A percentile compares a stretch with the other conserved stretches of the same genome.
Conservation (phyloP, 2,329 filamentous ascomycete genomes). For the Cladosporium sp. region DNA sequence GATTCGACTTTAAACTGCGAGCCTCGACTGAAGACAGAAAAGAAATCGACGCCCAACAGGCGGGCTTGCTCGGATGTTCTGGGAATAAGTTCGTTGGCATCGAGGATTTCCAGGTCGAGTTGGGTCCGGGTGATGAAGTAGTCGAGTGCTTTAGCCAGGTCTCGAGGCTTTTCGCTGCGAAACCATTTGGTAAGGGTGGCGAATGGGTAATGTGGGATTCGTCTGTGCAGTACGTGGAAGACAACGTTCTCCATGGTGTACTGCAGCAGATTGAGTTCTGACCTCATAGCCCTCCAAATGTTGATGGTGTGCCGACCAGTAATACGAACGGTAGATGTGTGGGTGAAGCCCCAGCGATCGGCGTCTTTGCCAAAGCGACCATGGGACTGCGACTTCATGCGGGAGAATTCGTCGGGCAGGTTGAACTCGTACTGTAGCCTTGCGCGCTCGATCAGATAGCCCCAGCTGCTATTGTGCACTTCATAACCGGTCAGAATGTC, state of each 20-base stretch:
- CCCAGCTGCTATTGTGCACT: slow-evolving; percentile 90
- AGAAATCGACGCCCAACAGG: slow-evolving; percentile 90
- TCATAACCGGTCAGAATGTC: slow-evolving; percentile 94
- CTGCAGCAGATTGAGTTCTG: slow-evolving; percentile 84
- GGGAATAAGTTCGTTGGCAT: slow-evolving; percentile 79
- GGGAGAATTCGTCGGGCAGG: slow-evolving; percentile 82
- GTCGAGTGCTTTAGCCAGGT: slow-evolving; percentile 67
- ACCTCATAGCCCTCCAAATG: slow-evolving; percentile 90
- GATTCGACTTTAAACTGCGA: slow-evolving; percentile 99
- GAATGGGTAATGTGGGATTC: slow-evolving; percentile 83
- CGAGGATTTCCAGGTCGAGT: slow-evolving; percentile 83
- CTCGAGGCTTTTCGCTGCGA: slow-evolving; percentile 57
- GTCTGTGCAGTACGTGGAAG: slow-evolving; percentile 80
- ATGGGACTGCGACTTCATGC: slow-evolving; percentile 77
- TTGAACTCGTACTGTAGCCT: slow-evolving; percentile 81
- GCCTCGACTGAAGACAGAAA: slow-evolving; percentile 87
- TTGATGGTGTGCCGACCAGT: slow-evolving; percentile 96
- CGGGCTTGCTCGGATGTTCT: slow-evolving; percentile 92
- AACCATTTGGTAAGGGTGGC: slow-evolving; percentile 79
- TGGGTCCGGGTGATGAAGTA: slow-evolving; percentile 72
- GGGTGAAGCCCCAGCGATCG: slow-evolving; percentile 89
- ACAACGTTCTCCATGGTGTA: slow-evolving; percentile 96
- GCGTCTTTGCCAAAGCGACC: slow-evolving; percentile 79
- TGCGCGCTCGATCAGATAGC: slow-evolving; percentile 87
- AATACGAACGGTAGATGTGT: slow-evolving; percentile 85